Evolutionary conservation across 2,329 filamentous ascomycete species (phyloP).

Genomic region (Macrophomina pseudophaseolina): DNA sequence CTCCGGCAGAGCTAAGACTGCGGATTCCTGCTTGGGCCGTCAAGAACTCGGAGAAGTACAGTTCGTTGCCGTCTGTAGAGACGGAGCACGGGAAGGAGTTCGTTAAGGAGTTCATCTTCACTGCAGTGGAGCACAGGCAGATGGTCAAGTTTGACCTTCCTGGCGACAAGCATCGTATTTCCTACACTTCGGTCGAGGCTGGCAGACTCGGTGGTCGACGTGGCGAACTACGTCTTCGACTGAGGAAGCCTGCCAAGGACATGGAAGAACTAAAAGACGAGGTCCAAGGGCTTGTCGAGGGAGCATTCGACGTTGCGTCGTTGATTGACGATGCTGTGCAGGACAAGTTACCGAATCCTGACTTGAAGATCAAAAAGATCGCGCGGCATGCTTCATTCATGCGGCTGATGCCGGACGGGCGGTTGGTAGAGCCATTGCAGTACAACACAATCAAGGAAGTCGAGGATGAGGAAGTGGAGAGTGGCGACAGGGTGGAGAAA

Average conservation of each 20-base stretch:
- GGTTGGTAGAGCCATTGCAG: background rate
- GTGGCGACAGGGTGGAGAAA: background rate
- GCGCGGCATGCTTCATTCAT: background rate
- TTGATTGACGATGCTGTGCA: conserved; percentile 15
- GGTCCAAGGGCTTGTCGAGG: conserved; percentile 3
- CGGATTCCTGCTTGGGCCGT: conserved; percentile 40
- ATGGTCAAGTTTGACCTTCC: conserved; percentile 30
- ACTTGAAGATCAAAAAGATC: background rate
- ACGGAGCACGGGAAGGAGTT: conserved; percentile 23
- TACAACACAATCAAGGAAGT: background rate
- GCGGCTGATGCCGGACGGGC: background rate
- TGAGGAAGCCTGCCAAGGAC: conserved; percentile 7
- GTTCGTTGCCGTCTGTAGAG: background rate
- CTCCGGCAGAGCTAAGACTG: conserved; percentile 35
- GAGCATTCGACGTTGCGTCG: conserved; percentile 1
- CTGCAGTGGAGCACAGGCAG: conserved; percentile 38
- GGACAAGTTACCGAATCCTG: background rate
- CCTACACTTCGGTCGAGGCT: conserved; percentile 35
- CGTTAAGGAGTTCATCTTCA: conserved; percentile 37
- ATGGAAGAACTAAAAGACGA: background rate
- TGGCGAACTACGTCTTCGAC: conserved; percentile 33
- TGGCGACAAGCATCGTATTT: conserved; percentile 26
- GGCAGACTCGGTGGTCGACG: conserved; percentile 38
- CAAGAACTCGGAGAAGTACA: conserved; percentile 19
- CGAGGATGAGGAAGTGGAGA: background rate